Evolutionary conservation across 768 basidiomycete genomes (phyloP), one percentile per base, ranked within the genome.

Genomic region (Kwoniella botswanensis): DNA sequence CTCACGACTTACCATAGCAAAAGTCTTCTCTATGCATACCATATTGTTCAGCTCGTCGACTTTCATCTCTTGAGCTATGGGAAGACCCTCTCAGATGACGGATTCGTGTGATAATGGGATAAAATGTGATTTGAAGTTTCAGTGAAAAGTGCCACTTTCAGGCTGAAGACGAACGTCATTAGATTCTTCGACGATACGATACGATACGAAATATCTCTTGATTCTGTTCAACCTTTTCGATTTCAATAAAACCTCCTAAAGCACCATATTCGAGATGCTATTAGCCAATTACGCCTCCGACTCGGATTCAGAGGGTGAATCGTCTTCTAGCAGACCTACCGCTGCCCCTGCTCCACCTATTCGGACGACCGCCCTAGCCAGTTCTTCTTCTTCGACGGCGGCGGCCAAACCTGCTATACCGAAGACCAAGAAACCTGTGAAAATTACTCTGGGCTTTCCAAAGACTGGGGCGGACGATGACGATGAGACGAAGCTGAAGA

Each of bases 391-490:
- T 35, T 35, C 35, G 35, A n/a, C 41, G n/a, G 26, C 10, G 17
- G 17, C 68, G 9, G 15, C 41, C 15, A 78, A 76, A 58, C 53
- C 70, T 22, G 67, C 66, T 15, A 70, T 66, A 44, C 61, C 58
- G 9, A 75, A 71, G 43, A 53, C 58, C 9, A 74, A 70, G 57
- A 74, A 74, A 54, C 80, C 80, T 2, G 67, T 81, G 6, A 71
- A 73, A 62, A 81, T 81, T 35, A 81, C 80, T 41, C 68, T 81
- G 24, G 80, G 79, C 58, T 63, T 80, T 12, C 77, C 79, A 1
- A 80, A 76, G 55, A 10, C 72, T 3, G 52, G 63, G 3, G 29
- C 3, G 26, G 24, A 56, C 52, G 43, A 35, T 15, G 41, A 24
- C 15, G 64, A 46, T 4, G 26, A 13, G 5, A 35, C 13, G 63